A percentile compares a stretch with the other conserved stretches of the same genome.
Evolutionary conservation across 495 filamentous ascomycete species (phyloP).

Genomic region (Penicillium paxilli): DNA sequence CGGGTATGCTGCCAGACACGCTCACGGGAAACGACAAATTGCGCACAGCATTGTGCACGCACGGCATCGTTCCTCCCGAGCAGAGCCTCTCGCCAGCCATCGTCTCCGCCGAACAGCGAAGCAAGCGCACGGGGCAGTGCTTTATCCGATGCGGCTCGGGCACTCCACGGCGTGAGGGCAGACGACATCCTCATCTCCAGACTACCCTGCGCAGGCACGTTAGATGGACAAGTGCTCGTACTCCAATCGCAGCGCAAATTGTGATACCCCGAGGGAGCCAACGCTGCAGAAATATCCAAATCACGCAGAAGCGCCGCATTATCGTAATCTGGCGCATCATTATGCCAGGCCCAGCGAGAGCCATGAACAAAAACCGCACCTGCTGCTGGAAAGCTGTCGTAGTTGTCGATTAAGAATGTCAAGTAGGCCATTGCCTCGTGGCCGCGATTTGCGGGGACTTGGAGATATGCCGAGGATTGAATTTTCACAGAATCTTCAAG

Average conservation of each 20-base stretch:
- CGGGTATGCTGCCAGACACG: constrained; percentile 35
- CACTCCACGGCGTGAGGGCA: constrained; percentile 38
- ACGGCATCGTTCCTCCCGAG: constrained; percentile 35
- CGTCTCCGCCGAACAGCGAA: constrained; percentile 32
- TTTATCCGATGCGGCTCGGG: constrained; percentile 38
- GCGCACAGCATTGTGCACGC: constrained; percentile 46
- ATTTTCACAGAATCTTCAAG: not conserved
- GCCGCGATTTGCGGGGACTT: constrained; percentile 63
- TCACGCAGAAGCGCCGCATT: constrained; percentile 35
- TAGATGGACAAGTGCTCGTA: constrained; percentile 33
- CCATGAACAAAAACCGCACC: constrained; percentile 48
- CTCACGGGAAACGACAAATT: constrained; percentile 40
- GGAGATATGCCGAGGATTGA: constrained; percentile 29
- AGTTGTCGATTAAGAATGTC: constrained; percentile 67
- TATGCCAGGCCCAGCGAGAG: constrained; percentile 46
- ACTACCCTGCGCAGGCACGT: constrained; percentile 35
- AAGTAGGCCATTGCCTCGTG: constrained; percentile 70
- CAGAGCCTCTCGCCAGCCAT: not conserved
- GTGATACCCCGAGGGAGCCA: constrained; percentile 38
- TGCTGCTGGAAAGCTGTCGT: constrained; percentile 53
- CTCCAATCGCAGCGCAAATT: constrained; percentile 51
- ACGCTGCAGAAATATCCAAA: constrained; percentile 33
- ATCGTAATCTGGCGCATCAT: constrained; percentile 42
- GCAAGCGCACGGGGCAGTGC: constrained; percentile 31
- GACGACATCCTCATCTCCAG: constrained; percentile 39